phyloP scores from a whole-genome alignment of 176 grass and related monocot species.

The Typha latifolia region DNA sequence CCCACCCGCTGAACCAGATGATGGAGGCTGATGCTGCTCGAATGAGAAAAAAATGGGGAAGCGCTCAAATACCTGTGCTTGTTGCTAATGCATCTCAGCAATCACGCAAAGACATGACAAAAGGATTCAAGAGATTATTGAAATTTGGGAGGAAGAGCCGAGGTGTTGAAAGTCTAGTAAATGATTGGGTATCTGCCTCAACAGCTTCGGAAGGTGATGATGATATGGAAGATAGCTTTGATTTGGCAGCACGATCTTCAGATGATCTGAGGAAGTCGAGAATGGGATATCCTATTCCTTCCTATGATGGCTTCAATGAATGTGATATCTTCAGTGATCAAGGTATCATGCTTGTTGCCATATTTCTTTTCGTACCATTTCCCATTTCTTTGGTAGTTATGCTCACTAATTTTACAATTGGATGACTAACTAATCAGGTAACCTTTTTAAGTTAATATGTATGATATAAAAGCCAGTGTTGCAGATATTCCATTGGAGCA shows the following conservation, averaged over 20 bases:
- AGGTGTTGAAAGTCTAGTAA: conserved; percentile 49
- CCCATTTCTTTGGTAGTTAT: neutral
- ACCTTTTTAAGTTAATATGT: neutral
- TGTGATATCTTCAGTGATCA: conserved; percentile 63
- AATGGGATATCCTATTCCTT: conserved; percentile 48
- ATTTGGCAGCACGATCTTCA: conserved; percentile 37
- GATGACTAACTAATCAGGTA: neutral
- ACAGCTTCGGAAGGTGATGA: conserved; percentile 96
- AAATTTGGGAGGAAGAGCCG: conserved; percentile 94
- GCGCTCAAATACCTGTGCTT: conserved; percentile 62
- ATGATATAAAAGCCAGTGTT: neutral
- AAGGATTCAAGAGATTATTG: conserved; percentile 90
- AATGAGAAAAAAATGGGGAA: conserved; percentile 94
- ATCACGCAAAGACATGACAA: conserved; percentile 70
- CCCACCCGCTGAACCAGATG: conserved; percentile 60
- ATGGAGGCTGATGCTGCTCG: conserved; percentile 62
- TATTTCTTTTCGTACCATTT: neutral
- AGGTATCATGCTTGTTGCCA: conserved; percentile 34
- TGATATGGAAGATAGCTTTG: conserved; percentile 63
- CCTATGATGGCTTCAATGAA: conserved; percentile 68
- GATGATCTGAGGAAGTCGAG: conserved; percentile 82
- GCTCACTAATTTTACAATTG: neutral
- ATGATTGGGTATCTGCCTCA: conserved; percentile 93
- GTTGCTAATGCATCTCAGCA: conserved; percentile 61
- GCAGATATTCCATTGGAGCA: no score